Evolutionary conservation across 768 basidiomycete species (phyloP), one percentile per base, ranked within the genome.

Genomic region (Tulasnella sp.): DNA sequence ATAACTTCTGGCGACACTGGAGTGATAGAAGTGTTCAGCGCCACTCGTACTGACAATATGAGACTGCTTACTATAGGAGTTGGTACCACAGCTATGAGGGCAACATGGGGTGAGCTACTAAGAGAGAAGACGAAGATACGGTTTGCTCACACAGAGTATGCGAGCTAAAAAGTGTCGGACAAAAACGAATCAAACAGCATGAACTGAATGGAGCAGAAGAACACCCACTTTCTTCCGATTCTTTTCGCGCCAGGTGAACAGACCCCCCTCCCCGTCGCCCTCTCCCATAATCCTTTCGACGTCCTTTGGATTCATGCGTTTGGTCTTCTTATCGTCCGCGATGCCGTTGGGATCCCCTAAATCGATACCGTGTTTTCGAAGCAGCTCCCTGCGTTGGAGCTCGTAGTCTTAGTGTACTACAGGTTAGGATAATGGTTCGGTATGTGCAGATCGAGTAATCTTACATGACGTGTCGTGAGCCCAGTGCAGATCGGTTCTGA

Each of bases 191-290:
- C 53, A 52, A 34, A 32, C 63, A 59, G 34, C 23, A 23, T 27
- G 30, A 55, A 55, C 51, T 52, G 23, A 62, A 64, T 59, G 61
- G 64, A 56, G 64, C 51, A 68, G 64, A 61, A 55, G 65, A 62
- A 66, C 73, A n/a, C 77, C 71, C 67, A 94, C 84, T 82, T 91
- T 92, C 72, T 88, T 80, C 65, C 93, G 76, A 70, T 95, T 86
- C 75, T 86, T 89, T 69, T 98, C 95, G 63, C 94, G 77, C 92
- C 92, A 97, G 48, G 94, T 97, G 70, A 98, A 88, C 62, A 97
- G 74, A 23, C 90, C 88, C 4, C 65, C 70, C 68, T 84, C 78
- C 2, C 87, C 90, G 65, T 88, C 81, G 42, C 82, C 86, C 51
- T 85, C 80, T 60, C 88, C 87, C 87, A 91, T 88, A 64, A 90